A percentile compares a stretch with the other conserved stretches of the same genome.
Evolutionary conservation across 1,284 basidiomycete genomes (phyloP).

Genomic region (Stygiomarasmius scandens): DNA sequence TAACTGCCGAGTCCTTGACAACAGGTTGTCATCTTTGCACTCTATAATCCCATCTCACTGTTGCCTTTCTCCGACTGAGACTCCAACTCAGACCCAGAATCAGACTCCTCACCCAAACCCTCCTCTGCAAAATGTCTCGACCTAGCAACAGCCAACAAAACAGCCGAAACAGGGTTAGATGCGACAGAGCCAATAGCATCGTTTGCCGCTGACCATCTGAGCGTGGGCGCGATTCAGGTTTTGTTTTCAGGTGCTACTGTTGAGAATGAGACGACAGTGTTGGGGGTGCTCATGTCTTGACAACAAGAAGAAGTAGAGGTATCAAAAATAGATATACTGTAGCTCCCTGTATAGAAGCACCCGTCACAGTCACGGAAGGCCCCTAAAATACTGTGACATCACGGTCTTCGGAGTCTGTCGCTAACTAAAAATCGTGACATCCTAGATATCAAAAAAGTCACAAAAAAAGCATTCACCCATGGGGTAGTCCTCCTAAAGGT

Average conservation of each 20-base stretch:
- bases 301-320: slow-evolving; percentile 30
- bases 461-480: no score
- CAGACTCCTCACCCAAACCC: background rate
- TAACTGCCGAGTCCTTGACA: slow-evolving; percentile 11
- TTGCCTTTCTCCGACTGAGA: slow-evolving; percentile 24
- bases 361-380: no score
- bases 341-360: no score
- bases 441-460: slow-evolving; percentile 55
- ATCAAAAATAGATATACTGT: slow-evolving; percentile 52
- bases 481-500: no score
- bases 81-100: slow-evolving; percentile 22
- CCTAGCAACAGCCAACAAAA: slow-evolving; percentile 62
- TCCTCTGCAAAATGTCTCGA: slow-evolving; percentile 58
- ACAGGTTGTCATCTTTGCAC: slow-evolving; percentile 4
- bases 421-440: slow-evolving; percentile 38
- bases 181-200: slow-evolving; percentile 65
- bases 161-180: slow-evolving; percentile 60
- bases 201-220: slow-evolving; percentile 22
- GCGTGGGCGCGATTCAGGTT: slow-evolving; percentile 17
- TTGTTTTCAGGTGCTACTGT: slow-evolving; percentile 11
- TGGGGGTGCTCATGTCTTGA: no score
- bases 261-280: no score
- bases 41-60: slow-evolving; percentile 5
- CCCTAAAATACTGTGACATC: no score
- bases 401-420: no score